Percentiles rank a stretch among this genome's conserved stretches.
These are phyloP conservation scores for Amphibolis antarctica DNA, from an alignment of 106 monocot genomes.

Conservation along the genomic window DNA sequence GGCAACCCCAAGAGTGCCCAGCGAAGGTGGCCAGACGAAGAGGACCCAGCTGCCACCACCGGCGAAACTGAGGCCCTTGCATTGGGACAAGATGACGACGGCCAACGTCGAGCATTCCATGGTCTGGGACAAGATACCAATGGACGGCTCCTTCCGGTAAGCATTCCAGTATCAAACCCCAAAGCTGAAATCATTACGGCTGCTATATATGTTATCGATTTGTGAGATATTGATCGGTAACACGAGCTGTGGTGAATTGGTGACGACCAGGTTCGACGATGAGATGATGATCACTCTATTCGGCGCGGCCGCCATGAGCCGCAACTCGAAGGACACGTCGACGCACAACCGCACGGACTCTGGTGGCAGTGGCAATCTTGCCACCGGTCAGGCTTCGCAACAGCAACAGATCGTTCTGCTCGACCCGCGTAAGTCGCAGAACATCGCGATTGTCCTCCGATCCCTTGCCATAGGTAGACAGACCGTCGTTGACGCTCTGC, in stretches of 20 bases:
- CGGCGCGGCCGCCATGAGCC: conserved; percentile 33
- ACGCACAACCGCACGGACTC: neutral
- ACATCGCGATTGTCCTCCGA: conserved; percentile 59
- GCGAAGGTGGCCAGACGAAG: conserved; percentile 1
- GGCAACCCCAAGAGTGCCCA: neutral
- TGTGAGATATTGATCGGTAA: neutral
- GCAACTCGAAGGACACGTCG: conserved; percentile 1
- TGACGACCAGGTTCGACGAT: conserved; percentile 37
- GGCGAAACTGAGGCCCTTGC: conserved; percentile 64
- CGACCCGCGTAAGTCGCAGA: conserved; percentile 78
- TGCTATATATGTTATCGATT: neutral
- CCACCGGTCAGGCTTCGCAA: neutral
- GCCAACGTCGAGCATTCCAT: conserved; percentile 57
- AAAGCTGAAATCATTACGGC: neutral
- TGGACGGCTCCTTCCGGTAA: conserved; percentile 66
- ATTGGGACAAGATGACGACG: conserved; percentile 72
- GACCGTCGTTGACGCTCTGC: conserved; percentile 49
- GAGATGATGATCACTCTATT: conserved; percentile 51
- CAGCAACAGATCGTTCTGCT: conserved; percentile 36
- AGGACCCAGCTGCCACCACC: conserved; percentile 4
- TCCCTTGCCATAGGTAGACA: conserved; percentile 38
- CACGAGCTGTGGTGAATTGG: too few species aligned
- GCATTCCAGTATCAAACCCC: neutral
- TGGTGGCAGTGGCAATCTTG: neutral
- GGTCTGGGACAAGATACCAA: conserved; percentile 77